A percentile compares a stretch with the other conserved stretches of the same genome.
Evolutionary conservation across 495 filamentous ascomycete species (phyloP).

Genomic region (Aspergillus olivimuriae): DNA sequence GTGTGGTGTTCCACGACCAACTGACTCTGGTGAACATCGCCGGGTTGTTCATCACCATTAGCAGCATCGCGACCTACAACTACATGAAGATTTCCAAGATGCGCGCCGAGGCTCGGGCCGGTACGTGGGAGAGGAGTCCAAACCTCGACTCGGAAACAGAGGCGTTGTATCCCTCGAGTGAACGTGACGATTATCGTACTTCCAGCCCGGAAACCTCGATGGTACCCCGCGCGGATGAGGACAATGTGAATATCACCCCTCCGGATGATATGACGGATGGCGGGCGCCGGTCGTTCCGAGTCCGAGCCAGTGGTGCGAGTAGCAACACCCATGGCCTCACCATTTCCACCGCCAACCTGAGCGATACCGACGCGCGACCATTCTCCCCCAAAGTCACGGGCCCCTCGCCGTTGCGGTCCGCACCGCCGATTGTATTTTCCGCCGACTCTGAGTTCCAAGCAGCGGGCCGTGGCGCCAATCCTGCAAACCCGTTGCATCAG

Average conservation of each 20-base stretch:
- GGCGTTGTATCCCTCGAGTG: conserved; percentile 18
- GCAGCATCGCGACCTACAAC: conserved; percentile 84
- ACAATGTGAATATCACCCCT: conserved; percentile 25
- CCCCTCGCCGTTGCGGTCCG: conserved; percentile 27
- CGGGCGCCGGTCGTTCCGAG: conserved; percentile 31
- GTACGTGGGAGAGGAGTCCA: conserved; percentile 24
- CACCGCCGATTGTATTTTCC: conserved; percentile 28
- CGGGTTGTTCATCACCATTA: conserved; percentile 82
- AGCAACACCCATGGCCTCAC: conserved; percentile 22
- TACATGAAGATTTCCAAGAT: conserved; percentile 91
- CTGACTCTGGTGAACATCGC: conserved; percentile 85
- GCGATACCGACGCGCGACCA: conserved; percentile 21
- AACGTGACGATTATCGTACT: conserved; percentile 23
- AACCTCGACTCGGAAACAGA: conserved; percentile 29
- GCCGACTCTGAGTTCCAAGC: conserved; percentile 22
- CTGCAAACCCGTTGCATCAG: conserved; percentile 15
- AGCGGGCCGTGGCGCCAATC: conserved; percentile 14
- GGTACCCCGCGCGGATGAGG: conserved; percentile 14
- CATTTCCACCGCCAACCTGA: conserved; percentile 29
- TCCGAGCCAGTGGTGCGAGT: conserved; percentile 30
- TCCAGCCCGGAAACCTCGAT: conserved; percentile 21
- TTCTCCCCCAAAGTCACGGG: conserved; percentile 11
- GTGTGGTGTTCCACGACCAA: conserved; percentile 80
- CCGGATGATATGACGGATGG: conserved; percentile 15
- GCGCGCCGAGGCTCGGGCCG: conserved; percentile 56